phyloP scores from a whole-genome alignment of 2,329 filamentous ascomycete genomes.

The Orbilia brochopaga region DNA sequence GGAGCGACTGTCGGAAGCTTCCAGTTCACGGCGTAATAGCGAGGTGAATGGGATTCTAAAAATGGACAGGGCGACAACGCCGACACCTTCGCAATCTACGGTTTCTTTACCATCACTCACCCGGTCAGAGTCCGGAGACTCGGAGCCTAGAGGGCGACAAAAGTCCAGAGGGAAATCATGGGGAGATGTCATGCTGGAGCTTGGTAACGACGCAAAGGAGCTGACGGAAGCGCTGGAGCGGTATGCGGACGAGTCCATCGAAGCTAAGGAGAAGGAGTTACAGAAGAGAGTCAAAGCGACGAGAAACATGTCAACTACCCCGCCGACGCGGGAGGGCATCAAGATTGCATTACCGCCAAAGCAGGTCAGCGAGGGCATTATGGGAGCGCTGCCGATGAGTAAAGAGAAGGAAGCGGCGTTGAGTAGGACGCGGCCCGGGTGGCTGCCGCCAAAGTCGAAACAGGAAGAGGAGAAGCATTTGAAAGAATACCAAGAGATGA shows the following conservation, averaged over 20 bases:
- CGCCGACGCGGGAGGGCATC: constrained; percentile 34
- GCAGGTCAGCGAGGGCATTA: constrained; percentile 71
- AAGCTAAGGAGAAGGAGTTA: constrained; percentile 62
- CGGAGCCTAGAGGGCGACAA: constrained; percentile 47
- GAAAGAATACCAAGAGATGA: constrained; percentile 83
- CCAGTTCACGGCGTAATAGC: constrained; percentile 56
- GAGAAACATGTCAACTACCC: constrained; percentile 30
- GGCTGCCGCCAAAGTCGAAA: constrained; percentile 85
- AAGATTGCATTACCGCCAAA: constrained; percentile 56
- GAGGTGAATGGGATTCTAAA: constrained; percentile 57
- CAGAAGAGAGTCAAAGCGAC: constrained; percentile 56
- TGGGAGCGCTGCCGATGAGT: constrained; percentile 82
- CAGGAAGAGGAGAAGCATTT: constrained; percentile 89
- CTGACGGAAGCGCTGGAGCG: constrained; percentile 82
- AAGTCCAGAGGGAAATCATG: constrained; percentile 73
- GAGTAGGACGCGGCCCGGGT: constrained; percentile 78
- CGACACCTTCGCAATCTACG: constrained; percentile 55
- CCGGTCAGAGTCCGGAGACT: constrained; percentile 32
- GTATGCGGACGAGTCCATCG: constrained; percentile 69
- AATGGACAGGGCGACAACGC: constrained; percentile 61
- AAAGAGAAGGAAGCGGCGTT: constrained; percentile 86
- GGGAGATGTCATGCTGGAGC: constrained; percentile 71
- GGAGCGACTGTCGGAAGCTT: constrained; percentile 63
- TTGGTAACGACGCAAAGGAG: constrained; percentile 75
- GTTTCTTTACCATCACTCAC: constrained; percentile 40